These are phyloP conservation scores for Colletotrichum costaricense DNA, from an alignment of 2,329 filamentous ascomycete genomes.

Conservation along the genomic window DNA sequence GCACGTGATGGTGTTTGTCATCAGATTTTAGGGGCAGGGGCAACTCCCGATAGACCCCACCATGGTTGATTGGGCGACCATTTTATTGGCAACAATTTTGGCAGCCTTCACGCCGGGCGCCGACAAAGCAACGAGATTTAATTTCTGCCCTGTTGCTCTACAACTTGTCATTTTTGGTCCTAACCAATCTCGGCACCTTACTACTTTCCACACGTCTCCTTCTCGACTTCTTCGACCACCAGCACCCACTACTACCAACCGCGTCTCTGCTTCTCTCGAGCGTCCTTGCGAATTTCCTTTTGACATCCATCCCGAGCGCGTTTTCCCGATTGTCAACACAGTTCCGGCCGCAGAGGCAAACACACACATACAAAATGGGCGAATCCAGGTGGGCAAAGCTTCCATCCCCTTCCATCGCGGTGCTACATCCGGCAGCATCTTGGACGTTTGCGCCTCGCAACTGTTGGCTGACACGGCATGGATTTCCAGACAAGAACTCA, in stretches of 20 bases:
- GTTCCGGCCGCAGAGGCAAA: background rate
- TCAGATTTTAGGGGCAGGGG: conserved; percentile 8
- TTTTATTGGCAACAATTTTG: conserved; percentile 38
- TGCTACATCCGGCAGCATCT: background rate
- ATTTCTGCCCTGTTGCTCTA: conserved; percentile 37
- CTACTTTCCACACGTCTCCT: conserved; percentile 26
- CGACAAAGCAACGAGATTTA: conserved; percentile 40
- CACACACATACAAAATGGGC: conserved; percentile 61
- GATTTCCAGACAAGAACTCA: conserved; percentile 84
- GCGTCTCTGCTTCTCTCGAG: conserved; percentile 25
- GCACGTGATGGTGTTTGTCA: conserved; percentile 11
- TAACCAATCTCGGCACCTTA: conserved; percentile 22
- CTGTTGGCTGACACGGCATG: conserved; percentile 37
- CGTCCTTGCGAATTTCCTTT: conserved; percentile 25
- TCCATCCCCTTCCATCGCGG: conserved; percentile 10
- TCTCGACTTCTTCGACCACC: background rate
- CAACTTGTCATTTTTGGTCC: conserved; percentile 21
- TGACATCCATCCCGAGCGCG: conserved; percentile 7
- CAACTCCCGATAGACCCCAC: conserved; percentile 39
- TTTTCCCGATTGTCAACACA: background rate
- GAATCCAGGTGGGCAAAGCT: conserved; percentile 66
- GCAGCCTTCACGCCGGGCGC: conserved; percentile 35
- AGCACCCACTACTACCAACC: background rate
- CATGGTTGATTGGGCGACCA: conserved; percentile 55
- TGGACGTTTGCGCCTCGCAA: conserved; percentile 9